phyloP scores from a whole-genome alignment of 2,329 filamentous ascomycete species.

The Periconia sp. region DNA sequence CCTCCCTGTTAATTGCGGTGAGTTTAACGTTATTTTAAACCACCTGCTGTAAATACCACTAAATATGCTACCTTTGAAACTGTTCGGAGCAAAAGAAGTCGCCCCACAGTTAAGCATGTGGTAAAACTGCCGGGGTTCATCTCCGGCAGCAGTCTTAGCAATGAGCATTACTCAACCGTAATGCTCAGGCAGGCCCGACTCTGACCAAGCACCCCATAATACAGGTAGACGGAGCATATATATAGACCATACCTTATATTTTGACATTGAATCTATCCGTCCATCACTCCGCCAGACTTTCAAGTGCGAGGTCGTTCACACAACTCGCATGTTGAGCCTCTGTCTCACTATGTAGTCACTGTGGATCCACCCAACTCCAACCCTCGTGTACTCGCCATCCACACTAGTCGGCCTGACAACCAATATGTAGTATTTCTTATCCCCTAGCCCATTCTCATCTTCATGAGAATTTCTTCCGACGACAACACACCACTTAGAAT shows the following conservation, averaged over 20 bases:
- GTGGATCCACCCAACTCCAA: constrained; percentile 7
- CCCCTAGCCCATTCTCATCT: neutral
- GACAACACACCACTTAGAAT: constrained; percentile 10
- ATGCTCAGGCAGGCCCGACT: no score
- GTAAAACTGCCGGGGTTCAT: no score
- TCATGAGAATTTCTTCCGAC: constrained; percentile 4
- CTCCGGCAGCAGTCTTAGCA: no score
- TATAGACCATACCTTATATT: neutral
- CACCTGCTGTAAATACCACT: no score
- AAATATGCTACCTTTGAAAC: no score
- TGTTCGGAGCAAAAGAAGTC: no score
- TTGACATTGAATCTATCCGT: constrained; percentile 1
- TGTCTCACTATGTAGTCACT: constrained; percentile 6
- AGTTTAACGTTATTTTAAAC: no score
- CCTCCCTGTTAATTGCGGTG: no score
- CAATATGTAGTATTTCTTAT: constrained; percentile 5
- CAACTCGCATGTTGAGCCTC: constrained; percentile 2
- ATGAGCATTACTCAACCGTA: no score
- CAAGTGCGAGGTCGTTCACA: constrained; percentile 2
- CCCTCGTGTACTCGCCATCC: constrained; percentile 7
- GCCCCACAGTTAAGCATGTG: no score
- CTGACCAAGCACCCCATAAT: no score
- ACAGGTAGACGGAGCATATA: neutral
- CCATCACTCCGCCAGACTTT: constrained; percentile 1
- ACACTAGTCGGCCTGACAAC: constrained; percentile 5